These are phyloP conservation scores for Anthracocystis setariae DNA, from an alignment of 1,284 basidiomycete genomes.

Conservation along the genomic window DNA sequence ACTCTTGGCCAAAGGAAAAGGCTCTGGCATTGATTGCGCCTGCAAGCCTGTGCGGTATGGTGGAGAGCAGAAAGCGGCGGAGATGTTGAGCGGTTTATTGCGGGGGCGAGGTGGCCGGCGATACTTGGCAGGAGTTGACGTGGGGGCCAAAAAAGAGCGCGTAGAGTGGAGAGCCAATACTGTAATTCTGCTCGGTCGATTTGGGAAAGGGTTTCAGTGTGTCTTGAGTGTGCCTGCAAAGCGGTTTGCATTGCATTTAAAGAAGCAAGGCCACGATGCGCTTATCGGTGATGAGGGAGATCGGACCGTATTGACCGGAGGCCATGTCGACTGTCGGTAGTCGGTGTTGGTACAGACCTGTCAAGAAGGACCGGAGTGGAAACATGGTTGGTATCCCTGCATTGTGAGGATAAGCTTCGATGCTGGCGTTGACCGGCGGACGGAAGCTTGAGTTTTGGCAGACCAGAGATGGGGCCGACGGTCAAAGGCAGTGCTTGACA, in stretches of 20 bases:
- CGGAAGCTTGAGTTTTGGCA: too few relatives aligned
- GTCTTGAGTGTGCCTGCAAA: not conserved
- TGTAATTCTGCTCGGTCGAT: not conserved
- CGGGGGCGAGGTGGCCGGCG: conserved; percentile 12
- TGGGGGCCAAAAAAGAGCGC: not conserved
- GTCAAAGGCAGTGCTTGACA: too few relatives aligned
- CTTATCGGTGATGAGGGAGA: not conserved
- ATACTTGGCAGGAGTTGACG: conserved; percentile 2
- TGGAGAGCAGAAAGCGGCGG: not conserved
- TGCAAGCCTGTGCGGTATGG: too few relatives aligned
- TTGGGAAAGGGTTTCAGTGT: too few relatives aligned
- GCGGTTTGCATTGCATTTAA: not conserved
- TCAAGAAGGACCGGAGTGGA: too few relatives aligned
- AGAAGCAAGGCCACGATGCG: conserved; percentile 6
- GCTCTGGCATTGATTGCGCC: not conserved
- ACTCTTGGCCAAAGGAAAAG: too few relatives aligned
- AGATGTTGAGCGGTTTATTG: not conserved
- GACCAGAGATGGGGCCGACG: too few relatives aligned
- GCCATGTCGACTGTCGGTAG: not conserved
- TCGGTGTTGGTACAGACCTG: too few relatives aligned
- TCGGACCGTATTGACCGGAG: not conserved
- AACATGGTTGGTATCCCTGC: too few relatives aligned
- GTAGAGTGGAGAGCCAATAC: conserved; percentile 4
- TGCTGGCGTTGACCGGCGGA: too few relatives aligned
- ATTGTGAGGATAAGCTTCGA: too few relatives aligned